Percentiles rank a stretch among this genome's conserved stretches.
phyloP scores from a whole-genome alignment of 306 rosid genomes.

The Aeschynomene evenia region DNA sequence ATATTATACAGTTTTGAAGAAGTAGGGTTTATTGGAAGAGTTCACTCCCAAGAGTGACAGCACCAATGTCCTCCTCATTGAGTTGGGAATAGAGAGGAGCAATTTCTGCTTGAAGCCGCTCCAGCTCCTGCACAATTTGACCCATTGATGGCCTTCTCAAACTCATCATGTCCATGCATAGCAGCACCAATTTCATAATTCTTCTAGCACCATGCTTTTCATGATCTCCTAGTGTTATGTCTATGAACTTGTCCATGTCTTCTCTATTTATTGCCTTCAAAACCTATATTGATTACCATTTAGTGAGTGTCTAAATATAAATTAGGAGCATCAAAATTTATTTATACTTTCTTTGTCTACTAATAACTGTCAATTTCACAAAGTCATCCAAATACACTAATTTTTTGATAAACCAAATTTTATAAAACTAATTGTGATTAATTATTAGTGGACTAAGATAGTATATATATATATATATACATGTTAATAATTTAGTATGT shows the following conservation, averaged over 20 bases:
- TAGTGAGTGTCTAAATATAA: neutral
- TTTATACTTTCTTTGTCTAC: too few relatives aligned
- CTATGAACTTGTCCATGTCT: slow-evolving; percentile 41
- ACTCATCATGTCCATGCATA: slow-evolving; percentile 35
- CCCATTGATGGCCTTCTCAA: slow-evolving; percentile 52
- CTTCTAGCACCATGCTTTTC: slow-evolving; percentile 36
- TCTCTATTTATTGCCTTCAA: slow-evolving; percentile 46
- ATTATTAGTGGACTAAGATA: too few relatives aligned
- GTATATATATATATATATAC: neutral
- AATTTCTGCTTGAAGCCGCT: slow-evolving; percentile 44
- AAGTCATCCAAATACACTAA: too few relatives aligned
- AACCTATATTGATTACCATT: neutral
- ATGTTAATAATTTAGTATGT: neutral
- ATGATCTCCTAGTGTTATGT: slow-evolving; percentile 37
- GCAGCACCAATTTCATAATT: slow-evolving; percentile 45
- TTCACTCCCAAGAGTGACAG: slow-evolving; percentile 76
- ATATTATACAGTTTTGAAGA: too few relatives aligned
- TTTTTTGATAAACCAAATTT: too few relatives aligned
- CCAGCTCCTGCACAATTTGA: slow-evolving; percentile 48
- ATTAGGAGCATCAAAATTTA: too few relatives aligned
- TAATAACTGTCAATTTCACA: too few relatives aligned
- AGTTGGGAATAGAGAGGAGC: slow-evolving; percentile 39
- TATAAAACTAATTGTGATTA: too few relatives aligned
- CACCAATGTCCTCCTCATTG: slow-evolving; percentile 50
- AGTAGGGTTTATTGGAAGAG: slow-evolving; percentile 49